phyloP scores from a whole-genome alignment of 2,329 filamentous ascomycete species.

The Zalaria obscura region DNA sequence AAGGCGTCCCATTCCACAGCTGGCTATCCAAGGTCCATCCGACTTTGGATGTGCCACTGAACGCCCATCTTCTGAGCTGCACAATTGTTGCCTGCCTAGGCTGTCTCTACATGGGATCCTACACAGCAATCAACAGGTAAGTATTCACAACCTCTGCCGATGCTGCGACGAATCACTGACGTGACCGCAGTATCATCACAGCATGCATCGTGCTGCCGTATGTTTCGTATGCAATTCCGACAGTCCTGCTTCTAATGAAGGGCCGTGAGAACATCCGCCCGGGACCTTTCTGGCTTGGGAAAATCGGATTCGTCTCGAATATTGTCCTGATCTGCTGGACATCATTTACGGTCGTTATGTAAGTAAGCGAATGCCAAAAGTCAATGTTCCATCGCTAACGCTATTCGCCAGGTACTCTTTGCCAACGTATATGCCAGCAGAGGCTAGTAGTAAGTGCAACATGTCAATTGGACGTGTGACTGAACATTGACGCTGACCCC shows the following conservation, averaged over 20 bases:
- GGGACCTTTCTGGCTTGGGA: constrained; percentile 35
- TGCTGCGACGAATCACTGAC: neutral
- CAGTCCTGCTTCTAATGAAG: constrained; percentile 29
- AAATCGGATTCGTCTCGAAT: constrained; percentile 28
- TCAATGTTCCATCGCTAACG: too few species aligned
- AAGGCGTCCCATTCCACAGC: constrained; percentile 29
- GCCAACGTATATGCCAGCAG: constrained; percentile 4
- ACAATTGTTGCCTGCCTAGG: constrained; percentile 32
- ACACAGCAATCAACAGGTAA: constrained; percentile 27
- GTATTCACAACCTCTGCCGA: constrained; percentile 3
- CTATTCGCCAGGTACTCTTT: constrained; percentile 1
- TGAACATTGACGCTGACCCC: too few species aligned
- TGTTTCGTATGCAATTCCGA: constrained; percentile 25
- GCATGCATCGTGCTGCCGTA: constrained; percentile 28
- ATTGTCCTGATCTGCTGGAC: constrained; percentile 33
- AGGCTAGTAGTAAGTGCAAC: constrained; percentile 1
- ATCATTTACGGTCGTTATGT: constrained; percentile 33
- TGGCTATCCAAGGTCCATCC: constrained; percentile 27
- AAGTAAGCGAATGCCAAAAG: too few species aligned
- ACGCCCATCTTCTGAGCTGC: constrained; percentile 28
- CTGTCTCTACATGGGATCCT: constrained; percentile 28
- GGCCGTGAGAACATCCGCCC: constrained; percentile 30
- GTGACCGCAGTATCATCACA: constrained; percentile 15
- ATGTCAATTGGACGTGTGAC: too few species aligned
- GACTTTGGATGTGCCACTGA: constrained; percentile 28